These are phyloP conservation scores for sorghum (Sorghum bicolor) DNA, from an alignment of 176 grass and related monocot species.

Conservation along the genomic window Sorghum_bicolor_NCBIv3 NC_012873.2:63337501-63338000, in stretches of 20 bases:
- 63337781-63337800: constrained; percentile 2
- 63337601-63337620: constrained; percentile 14
- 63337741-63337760: constrained; percentile 28
- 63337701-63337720: not conserved
- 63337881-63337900: not conserved
- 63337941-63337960: not conserved
- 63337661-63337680: constrained; percentile 22
- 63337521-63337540: not conserved
- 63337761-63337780: constrained; percentile 12
- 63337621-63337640: constrained; percentile 5
- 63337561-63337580: not conserved
- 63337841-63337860: not conserved
- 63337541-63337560: not conserved
- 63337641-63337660: not conserved
- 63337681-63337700: constrained; percentile 28
- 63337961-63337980: not conserved
- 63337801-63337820: constrained; percentile 32
- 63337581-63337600: not conserved
- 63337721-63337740: constrained; percentile 31
- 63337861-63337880: not conserved
- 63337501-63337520: not conserved
- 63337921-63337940: not conserved
- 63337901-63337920: not conserved
- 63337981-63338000: not conserved
- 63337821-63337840: constrained; percentile 23